These are phyloP conservation scores for Calycina herbarum DNA, from an alignment of 2,329 filamentous ascomycete species.

Conservation along the genomic window DNA sequence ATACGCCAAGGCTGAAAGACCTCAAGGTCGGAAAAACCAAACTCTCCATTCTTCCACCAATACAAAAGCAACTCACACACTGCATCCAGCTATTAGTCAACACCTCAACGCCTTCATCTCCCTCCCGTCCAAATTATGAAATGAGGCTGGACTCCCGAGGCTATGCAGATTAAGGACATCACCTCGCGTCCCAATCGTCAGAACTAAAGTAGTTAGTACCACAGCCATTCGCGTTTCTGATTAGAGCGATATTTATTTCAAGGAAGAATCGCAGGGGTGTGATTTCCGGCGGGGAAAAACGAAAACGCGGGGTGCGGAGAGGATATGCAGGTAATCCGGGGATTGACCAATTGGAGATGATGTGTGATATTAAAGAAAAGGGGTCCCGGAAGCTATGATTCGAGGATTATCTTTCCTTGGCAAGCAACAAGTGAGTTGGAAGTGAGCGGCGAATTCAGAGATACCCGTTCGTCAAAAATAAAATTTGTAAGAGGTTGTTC, in stretches of 20 bases:
- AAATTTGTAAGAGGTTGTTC: too few relatives aligned
- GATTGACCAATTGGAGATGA: neutral
- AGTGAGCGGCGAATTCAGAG: too few relatives aligned
- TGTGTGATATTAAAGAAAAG: neutral
- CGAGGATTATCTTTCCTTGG: neutral
- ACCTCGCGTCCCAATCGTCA: neutral
- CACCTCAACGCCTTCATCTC: neutral
- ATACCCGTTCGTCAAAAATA: too few relatives aligned
- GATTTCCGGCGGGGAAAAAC: neutral
- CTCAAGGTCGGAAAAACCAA: neutral
- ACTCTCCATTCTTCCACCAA: neutral
- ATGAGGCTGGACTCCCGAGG: neutral
- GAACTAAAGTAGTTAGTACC: neutral
- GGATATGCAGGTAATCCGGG: neutral
- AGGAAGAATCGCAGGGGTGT: neutral
- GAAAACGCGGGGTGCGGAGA: neutral
- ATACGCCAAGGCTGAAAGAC: neutral
- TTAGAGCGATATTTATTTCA: conserved; percentile 1
- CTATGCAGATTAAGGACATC: neutral
- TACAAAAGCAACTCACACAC: neutral
- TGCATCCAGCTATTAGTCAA: neutral
- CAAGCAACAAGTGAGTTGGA: too few relatives aligned
- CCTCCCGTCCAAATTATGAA: neutral
- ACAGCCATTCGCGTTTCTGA: neutral
- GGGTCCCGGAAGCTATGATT: neutral